Base-by-base conservation (phyloP, 2,329 filamentous ascomycete species). In the Ophiocordyceps camponoti-saundersi region DNA sequence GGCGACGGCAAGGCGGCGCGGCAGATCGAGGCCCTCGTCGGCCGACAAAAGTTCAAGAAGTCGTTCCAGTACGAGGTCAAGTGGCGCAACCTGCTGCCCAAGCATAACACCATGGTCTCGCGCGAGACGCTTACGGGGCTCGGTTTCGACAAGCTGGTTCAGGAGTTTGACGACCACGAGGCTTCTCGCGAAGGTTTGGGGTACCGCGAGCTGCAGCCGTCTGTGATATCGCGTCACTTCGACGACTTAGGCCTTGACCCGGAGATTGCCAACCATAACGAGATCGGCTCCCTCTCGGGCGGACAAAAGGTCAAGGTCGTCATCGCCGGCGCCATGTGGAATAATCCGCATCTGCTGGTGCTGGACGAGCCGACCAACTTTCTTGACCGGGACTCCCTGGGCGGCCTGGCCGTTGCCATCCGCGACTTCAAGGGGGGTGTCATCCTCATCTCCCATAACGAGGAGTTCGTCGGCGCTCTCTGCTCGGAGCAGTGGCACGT, bases 241-340 rank as follows among this genome's bases (percentile, higher is more conserved):
- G 89, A 96, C 58, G 92, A 98, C 58, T 76, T 96, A 34, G 92
- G 92, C 49, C 77, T 98, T 45, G 92, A 96, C 62, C 89, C 90
- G 0, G 92, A 98, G 59, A 96, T 98, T 59, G 92, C 92, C 59
- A 95, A 95, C 69, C 92, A 98, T 77, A 96, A 95, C 65, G 84
- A 95, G 67, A 98, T 98, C 57, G 87, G 85, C 52, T 92, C 89
- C 58, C 75, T 98, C 13, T 95, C 89, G 11, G 92, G 92, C 66
- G 92, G 92, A 15, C 92, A 98, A 63, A 96, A 96, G 68, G 92
- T 98, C 69, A 98, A 98, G 76, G 92, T 98, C 44, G 92, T 98
- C 52, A 80, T 98, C 56, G 92, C 87, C 3, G 86, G 86, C 58
- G 86, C 88, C 56, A 93, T 94, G 87, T 95, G 89, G 89, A 95